Evolutionary conservation across 2,329 filamentous ascomycete genomes (phyloP).

Genomic region (Akanthomyces uredinophilus): DNA sequence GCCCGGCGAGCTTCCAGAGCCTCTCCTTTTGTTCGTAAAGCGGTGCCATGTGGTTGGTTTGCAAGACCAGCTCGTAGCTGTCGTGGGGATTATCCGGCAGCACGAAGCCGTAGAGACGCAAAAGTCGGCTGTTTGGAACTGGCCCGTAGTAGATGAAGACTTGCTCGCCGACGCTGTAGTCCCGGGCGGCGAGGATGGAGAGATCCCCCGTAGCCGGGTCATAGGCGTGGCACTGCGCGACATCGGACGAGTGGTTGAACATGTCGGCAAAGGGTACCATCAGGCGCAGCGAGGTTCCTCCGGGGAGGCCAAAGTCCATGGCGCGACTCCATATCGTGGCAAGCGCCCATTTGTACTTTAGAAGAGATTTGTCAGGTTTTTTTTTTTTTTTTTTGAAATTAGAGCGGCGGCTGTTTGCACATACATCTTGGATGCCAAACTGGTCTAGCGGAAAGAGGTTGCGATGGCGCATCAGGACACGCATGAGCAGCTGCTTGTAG

Average conservation of each 20-base stretch:
- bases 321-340: constrained; percentile 24
- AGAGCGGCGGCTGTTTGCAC: too few relatives aligned
- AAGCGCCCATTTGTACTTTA: constrained; percentile 33
- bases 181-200: constrained; percentile 21
- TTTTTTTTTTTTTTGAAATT: too few relatives aligned
- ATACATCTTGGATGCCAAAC: constrained; percentile 30
- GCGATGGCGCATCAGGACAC: constrained; percentile 25
- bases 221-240: constrained; percentile 31
- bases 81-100: constrained; percentile 31
- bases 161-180: constrained; percentile 31
- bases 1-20: constrained; percentile 29
- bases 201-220: constrained; percentile 27
- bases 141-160: constrained; percentile 31
- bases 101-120: constrained; percentile 34
- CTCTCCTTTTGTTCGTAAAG: constrained; percentile 30
- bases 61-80: constrained; percentile 32
- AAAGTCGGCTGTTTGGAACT: constrained; percentile 31
- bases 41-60: constrained; percentile 29
- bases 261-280: constrained; percentile 33
- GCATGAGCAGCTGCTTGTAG: constrained; percentile 24
- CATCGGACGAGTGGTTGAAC: constrained; percentile 31
- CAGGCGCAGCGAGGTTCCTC: not conserved
- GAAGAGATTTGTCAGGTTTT: not conserved
- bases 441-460: constrained; percentile 29
- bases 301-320: constrained; percentile 27